phyloP scores from a whole-genome alignment of 176 grass and related monocot genomes.

The Bonia amplexicaulis region DNA sequence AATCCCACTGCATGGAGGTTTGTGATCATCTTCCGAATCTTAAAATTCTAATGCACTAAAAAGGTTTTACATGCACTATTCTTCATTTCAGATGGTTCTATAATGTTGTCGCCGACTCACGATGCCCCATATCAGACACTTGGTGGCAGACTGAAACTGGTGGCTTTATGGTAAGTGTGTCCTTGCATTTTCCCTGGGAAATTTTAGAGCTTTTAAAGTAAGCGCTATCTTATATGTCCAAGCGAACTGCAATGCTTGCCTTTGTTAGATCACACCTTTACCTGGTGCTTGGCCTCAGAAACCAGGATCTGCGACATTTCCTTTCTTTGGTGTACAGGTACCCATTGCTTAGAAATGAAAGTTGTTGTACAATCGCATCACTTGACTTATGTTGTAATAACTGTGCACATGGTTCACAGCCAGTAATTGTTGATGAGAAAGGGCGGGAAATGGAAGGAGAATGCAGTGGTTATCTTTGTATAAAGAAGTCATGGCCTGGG shows the following conservation, averaged over 20 bases:
- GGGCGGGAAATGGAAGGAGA: slow-evolving; percentile 79
- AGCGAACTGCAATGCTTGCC: slow-evolving; percentile 16
- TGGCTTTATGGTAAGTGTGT: slow-evolving; percentile 85
- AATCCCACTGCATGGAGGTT: slow-evolving; percentile 99
- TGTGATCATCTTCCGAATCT: slow-evolving; percentile 17
- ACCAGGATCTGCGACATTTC: slow-evolving; percentile 91
- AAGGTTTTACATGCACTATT: slow-evolving; percentile 16
- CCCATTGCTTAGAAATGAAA: not conserved
- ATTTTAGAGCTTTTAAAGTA: not conserved
- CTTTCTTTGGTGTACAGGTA: slow-evolving; percentile 95
- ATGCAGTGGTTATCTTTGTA: slow-evolving; percentile 98
- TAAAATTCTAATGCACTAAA: slow-evolving; percentile 6
- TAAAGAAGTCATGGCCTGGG: slow-evolving; percentile 97
- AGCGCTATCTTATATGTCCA: not conserved
- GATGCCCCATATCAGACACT: slow-evolving; percentile 95
- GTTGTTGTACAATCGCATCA: not conserved
- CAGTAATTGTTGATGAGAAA: slow-evolving; percentile 92
- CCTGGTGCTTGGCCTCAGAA: slow-evolving; percentile 96
- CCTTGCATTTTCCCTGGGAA: not conserved
- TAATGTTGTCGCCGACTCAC: slow-evolving; percentile 74
- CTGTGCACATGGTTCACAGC: slow-evolving; percentile 40
- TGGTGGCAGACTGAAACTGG: slow-evolving; percentile 99
- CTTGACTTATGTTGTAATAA: not conserved
- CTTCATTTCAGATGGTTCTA: slow-evolving; percentile 77
- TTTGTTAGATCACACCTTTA: slow-evolving; percentile 78